phyloP scores from a whole-genome alignment of 176 grass and related monocot genomes.

The Rhynchospora breviuscula region DNA sequence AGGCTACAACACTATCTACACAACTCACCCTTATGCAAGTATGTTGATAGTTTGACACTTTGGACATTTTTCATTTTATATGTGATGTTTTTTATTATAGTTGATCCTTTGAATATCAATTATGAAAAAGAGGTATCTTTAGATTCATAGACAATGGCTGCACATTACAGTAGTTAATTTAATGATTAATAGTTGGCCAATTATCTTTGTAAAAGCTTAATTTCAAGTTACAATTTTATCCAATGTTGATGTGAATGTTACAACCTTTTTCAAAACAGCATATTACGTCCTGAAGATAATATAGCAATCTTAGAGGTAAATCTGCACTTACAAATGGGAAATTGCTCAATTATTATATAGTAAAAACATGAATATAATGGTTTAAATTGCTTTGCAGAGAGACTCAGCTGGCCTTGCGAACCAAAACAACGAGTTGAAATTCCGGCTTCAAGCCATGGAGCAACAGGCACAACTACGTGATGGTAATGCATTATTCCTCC shows the following conservation, averaged over 20 bases:
- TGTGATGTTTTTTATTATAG: not conserved
- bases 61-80: not conserved
- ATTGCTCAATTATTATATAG: not conserved
- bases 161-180: too few species aligned
- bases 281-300: too few species aligned
- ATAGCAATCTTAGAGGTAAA: not conserved
- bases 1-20: constrained; percentile 74
- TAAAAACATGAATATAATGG: not conserved
- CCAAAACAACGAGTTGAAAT: constrained; percentile 89
- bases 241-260: not conserved
- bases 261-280: not conserved
- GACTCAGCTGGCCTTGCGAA: constrained; percentile 49
- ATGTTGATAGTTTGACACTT: not conserved
- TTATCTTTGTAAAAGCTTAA: not conserved
- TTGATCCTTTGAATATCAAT: constrained; percentile 1
- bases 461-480: constrained; percentile 88
- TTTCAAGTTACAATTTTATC: not conserved
- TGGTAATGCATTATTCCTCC: constrained; percentile 37
- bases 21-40: constrained; percentile 86
- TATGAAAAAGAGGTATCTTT: not conserved
- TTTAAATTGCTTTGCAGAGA: constrained; percentile 35
- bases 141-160: too few species aligned
- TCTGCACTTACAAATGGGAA: not conserved
- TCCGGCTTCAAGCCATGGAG: constrained; percentile 94
- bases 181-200: not conserved